These are phyloP conservation scores for Letharia columbiana DNA, from an alignment of 495 filamentous ascomycete genomes.

Conservation along the genomic window DNA sequence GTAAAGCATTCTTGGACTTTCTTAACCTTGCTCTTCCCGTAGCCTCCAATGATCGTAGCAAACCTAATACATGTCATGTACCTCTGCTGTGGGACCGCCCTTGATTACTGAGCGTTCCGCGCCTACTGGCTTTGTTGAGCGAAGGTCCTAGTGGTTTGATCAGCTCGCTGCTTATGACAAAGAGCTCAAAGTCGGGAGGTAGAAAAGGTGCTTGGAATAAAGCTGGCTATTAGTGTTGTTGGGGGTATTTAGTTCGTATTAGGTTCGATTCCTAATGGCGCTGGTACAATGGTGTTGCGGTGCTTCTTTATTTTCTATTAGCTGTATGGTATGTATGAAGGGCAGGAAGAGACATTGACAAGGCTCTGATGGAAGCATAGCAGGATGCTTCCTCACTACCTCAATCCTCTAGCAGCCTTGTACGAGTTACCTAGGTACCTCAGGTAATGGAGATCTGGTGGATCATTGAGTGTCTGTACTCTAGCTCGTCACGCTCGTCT, in stretches of 20 bases:
- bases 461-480: too few relatives aligned
- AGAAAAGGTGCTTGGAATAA: not conserved
- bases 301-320: too few relatives aligned
- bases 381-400: not conserved
- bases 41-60: not conserved
- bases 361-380: not conserved
- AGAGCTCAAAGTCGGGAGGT: not conserved
- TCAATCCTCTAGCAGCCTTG: not conserved
- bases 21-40: not conserved
- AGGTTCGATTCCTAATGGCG: too few relatives aligned
- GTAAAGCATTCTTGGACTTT: constrained; percentile 1
- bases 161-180: constrained; percentile 7
- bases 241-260: too few relatives aligned
- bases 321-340: constrained; percentile 4
- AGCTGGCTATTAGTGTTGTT: too few relatives aligned
- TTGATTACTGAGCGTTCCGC: not conserved
- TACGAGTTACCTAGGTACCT: too few relatives aligned
- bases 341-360: not conserved
- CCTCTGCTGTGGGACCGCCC: not conserved
- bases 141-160: not conserved
- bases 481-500: not conserved
- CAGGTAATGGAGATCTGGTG: too few relatives aligned
- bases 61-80: not conserved
- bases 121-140: not conserved
- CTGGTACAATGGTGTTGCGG: too few relatives aligned